Evolutionary conservation across 2,329 filamentous ascomycete genomes (phyloP), one percentile per base, ranked within the genome.

Genomic region (Sclerotinia trifoliorum): DNA sequence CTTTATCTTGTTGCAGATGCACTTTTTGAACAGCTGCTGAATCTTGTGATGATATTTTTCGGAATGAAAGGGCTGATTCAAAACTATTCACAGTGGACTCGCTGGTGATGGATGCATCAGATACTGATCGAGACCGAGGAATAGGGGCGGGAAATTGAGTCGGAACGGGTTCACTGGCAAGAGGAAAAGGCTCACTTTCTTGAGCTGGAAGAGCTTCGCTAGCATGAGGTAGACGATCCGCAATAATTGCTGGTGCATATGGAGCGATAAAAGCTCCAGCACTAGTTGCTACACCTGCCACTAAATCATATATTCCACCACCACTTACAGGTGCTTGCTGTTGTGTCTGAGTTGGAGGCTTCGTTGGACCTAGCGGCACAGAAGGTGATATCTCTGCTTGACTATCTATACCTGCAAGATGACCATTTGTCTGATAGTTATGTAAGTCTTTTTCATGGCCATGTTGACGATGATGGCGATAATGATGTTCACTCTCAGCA

Each of bases 251-350:
- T 29, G 75, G 73, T 32, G 73, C 67, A 46, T 79, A 76, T 26
- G 75, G 78, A 17, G 81, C 78, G 3, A 85, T 79, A 6, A 80
- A 80, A 0, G 82, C 83, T 19, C 82, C 81, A 11, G 85, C 85
- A 6, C 80, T 80, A 4, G 80, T 83, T 39, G 87, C 80, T 21
- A 83, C 85, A 19, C 82, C 82, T 26, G 81, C 80, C 49, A 88
- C 82, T 77, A 87, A 84, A 35, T 82, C 83, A 72, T 87, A 88
- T 4, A 88, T 78, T 2, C 85, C 85, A 26, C 79, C 77, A 0
- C 80, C 79, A 44, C 68, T 68, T 58, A 58, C 65, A 11, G 70
- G 32, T 42, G 51, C 24, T 13, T 68, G 56, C 35, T 60, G 61
- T 19, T 57, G 56, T 21, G 55, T 29, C 21, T 39, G 60, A 24